Conservation (phyloP, 2,329 filamentous ascomycete species). For the Cryoendolithus antarcticus region DNA sequence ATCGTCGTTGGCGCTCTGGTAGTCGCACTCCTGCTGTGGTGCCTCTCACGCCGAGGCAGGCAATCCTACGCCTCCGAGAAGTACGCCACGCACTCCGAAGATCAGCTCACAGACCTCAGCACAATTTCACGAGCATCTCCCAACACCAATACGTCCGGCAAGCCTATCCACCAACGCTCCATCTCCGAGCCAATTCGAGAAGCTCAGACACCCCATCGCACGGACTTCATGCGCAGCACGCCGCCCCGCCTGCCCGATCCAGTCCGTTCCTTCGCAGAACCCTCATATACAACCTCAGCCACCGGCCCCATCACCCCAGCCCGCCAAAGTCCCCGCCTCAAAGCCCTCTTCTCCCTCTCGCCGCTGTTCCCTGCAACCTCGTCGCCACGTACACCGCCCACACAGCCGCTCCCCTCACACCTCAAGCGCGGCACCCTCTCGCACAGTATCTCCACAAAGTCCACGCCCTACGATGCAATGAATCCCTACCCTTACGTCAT, state of each 20-base stretch:
- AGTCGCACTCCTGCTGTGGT: conserved; percentile 16
- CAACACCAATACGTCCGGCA: conserved; percentile 6
- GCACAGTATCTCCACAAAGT: conserved; percentile 16
- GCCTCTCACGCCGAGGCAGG: conserved; percentile 9
- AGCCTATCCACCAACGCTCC: conserved; percentile 18
- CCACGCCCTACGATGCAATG: too few species aligned
- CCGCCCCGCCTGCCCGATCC: conserved; percentile 13
- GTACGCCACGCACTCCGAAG: conserved; percentile 6
- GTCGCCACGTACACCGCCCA: conserved; percentile 10
- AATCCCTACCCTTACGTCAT: conserved; percentile 13
- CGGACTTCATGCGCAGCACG: conserved; percentile 21
- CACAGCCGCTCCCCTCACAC: conserved; percentile 17
- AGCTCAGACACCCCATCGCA: conserved; percentile 15
- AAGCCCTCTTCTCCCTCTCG: conserved; percentile 15
- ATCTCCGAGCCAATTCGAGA: conserved; percentile 23
- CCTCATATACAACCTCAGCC: conserved; percentile 4
- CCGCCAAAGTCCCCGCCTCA: conserved; percentile 9
- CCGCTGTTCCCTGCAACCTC: conserved; percentile 11
- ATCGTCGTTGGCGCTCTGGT: conserved; percentile 19
- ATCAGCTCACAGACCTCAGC: conserved; percentile 5
- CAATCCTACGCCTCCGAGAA: conserved; percentile 14
- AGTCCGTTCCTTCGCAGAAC: not conserved
- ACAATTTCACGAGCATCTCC: not conserved
- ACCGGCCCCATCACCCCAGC: conserved; percentile 10
- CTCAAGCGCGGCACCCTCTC: conserved; percentile 22